These are phyloP conservation scores for Umbelopsis sp. DNA, from an alignment of 192 early-diverging fungal species.

Conservation along the genomic window DNA sequence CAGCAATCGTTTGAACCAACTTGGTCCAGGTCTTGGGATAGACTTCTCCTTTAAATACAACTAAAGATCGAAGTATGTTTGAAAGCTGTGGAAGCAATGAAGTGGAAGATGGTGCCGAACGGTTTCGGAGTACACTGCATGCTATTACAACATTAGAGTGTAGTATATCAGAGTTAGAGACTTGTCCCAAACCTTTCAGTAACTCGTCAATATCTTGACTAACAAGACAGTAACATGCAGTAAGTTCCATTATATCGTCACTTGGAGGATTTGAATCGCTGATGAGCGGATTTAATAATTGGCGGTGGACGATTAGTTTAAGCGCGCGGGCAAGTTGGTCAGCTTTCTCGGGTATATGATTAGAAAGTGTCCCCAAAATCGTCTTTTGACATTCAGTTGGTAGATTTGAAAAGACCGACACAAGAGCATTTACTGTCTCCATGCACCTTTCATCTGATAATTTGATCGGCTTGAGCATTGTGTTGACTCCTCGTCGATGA, in stretches of 20 bases:
- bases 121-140: not conserved
- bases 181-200: not conserved
- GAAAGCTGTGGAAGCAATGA: too few species aligned
- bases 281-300: not conserved
- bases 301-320: not conserved
- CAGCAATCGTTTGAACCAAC: not conserved
- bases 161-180: not conserved
- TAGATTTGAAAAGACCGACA: not conserved
- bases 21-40: not conserved
- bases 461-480: conserved; percentile 41
- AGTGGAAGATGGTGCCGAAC: too few species aligned
- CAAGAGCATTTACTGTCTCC: conserved; percentile 7
- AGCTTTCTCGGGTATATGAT: not conserved
- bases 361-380: not conserved
- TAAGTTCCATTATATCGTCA: not conserved
- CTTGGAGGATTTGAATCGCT: too few species aligned
- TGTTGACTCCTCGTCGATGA: conserved; percentile 48
- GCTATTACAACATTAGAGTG: not conserved
- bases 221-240: not conserved
- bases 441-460: conserved; percentile 36
- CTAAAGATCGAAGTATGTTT: not conserved
- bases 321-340: not conserved
- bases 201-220: not conserved
- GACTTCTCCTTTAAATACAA: not conserved
- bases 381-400: not conserved